phyloP scores from a whole-genome alignment of 371 early-diverging fungal genomes.

The Rhizopus stolonifer region DNA sequence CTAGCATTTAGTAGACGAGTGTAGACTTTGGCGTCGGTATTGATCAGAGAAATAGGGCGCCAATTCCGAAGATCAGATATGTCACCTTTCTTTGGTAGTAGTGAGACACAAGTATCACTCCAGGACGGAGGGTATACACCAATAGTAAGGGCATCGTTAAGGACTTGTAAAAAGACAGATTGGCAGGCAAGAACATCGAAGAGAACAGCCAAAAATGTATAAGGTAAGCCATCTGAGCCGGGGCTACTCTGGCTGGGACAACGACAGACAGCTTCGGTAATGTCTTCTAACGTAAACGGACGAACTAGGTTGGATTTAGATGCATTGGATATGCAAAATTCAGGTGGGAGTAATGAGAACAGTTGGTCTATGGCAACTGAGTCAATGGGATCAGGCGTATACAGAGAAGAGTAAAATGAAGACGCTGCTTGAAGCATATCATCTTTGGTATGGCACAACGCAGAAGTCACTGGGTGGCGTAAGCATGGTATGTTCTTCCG shows the following conservation, averaged over 20 bases:
- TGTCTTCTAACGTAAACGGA: neutral
- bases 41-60: conserved; percentile 26
- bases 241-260: conserved; percentile 11
- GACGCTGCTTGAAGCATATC: conserved; percentile 9
- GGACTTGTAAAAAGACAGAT: conserved; percentile 3
- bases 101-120: conserved; percentile 20
- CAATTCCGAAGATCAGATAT: conserved; percentile 18
- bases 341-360: neutral
- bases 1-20: no score
- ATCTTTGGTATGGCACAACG: neutral
- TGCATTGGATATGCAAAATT: neutral
- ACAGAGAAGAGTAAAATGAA: conserved; percentile 7
- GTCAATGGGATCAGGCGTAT: conserved; percentile 10
- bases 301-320: neutral
- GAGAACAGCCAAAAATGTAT: conserved; percentile 1
- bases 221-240: conserved; percentile 30
- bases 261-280: neutral
- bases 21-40: no score
- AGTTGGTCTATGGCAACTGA: neutral
- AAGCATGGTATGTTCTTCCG: neutral
- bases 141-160: conserved; percentile 19
- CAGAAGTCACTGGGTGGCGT: neutral
- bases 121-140: conserved; percentile 22
- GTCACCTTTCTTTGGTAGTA: conserved; percentile 29
- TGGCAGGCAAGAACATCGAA: neutral